Evolutionary conservation across 768 basidiomycete species (phyloP).

Genomic region (Holtermannia corniformis): DNA sequence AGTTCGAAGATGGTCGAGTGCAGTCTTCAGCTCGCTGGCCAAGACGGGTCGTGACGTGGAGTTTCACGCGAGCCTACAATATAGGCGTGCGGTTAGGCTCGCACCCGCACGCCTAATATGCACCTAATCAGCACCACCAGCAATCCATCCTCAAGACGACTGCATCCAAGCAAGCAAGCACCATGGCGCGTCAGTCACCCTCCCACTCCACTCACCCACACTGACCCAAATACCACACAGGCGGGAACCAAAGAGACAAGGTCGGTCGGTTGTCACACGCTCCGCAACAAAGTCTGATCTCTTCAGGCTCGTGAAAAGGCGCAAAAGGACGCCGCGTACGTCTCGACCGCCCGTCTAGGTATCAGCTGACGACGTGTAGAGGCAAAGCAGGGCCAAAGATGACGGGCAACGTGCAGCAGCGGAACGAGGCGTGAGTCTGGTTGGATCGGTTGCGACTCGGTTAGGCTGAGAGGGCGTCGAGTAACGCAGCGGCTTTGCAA

Average conservation of each 20-base stretch:
- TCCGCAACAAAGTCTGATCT: background rate
- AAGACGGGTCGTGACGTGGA: too few relatives aligned
- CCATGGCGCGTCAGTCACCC: background rate
- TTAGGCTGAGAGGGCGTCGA: too few relatives aligned
- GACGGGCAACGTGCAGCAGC: background rate
- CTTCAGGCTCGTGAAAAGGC: background rate
- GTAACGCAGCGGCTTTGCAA: background rate
- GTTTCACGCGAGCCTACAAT: too few relatives aligned
- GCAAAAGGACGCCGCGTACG: background rate
- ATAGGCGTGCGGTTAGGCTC: too few relatives aligned
- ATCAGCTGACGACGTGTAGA: background rate
- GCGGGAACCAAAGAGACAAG: background rate
- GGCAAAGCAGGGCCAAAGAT: background rate
- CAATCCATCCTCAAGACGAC: background rate
- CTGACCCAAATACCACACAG: background rate
- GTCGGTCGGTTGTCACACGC: background rate
- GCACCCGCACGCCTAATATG: background rate
- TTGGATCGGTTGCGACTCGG: background rate
- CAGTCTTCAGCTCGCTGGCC: too few relatives aligned
- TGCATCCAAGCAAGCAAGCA: too few relatives aligned
- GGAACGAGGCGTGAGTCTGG: background rate
- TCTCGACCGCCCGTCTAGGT: background rate
- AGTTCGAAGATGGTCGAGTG: too few relatives aligned
- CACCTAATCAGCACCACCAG: background rate
- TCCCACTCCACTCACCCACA: too few relatives aligned